Base-by-base conservation (phyloP, 2,329 filamentous ascomycete genomes). In the Colletotrichum acutatum region DNA sequence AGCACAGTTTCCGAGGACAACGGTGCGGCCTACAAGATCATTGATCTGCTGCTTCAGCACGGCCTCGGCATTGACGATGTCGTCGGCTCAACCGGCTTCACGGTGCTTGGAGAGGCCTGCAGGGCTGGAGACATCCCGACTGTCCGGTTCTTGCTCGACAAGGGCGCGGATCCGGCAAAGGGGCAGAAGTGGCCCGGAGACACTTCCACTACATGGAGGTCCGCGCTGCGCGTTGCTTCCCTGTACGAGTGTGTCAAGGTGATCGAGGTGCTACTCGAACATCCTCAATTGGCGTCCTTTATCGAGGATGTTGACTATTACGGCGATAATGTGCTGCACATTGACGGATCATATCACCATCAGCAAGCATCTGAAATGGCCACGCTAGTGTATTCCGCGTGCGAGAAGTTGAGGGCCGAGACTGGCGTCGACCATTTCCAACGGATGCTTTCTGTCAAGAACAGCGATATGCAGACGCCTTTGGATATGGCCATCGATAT, bases 91-190 rank as follows among this genome's bases (percentile, higher is more conserved):
- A 28, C 42, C 7, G 76, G 76, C 6, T 60, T 71, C 24, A 78
- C 74, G 7, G 58, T 72, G 7, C 74, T 78, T 3, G 74, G 74
- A 11, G 59, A 70, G 59, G 77, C 76, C 0, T 75, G 77, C 26
- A 52, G 28, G 3, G 61, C 49, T 16, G 72, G 75, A 22, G 62
- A 74, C 19, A 49, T 69, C 6, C 62, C 65, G 22, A 42, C 76
- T 28, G 76, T 78, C 26, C 67, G 68, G 30, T 76, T 75, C 68
- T 58, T 79, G 30, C 74, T 78, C 4, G 69, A 74, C 9, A 74
- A 72, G 12, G 78, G 78, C 2, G 77, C 74, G 8, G 72, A 79
- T 66, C 76, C 75, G 16, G 24, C 74, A 5, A 76, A 70, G 37
- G 74, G 70, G 11, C 68, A 74, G 11, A 68, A 65, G 12, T 34